These are phyloP conservation scores for Silene conica DNA, from an alignment of 148 eudicot species.

Conservation along the genomic window DNA sequence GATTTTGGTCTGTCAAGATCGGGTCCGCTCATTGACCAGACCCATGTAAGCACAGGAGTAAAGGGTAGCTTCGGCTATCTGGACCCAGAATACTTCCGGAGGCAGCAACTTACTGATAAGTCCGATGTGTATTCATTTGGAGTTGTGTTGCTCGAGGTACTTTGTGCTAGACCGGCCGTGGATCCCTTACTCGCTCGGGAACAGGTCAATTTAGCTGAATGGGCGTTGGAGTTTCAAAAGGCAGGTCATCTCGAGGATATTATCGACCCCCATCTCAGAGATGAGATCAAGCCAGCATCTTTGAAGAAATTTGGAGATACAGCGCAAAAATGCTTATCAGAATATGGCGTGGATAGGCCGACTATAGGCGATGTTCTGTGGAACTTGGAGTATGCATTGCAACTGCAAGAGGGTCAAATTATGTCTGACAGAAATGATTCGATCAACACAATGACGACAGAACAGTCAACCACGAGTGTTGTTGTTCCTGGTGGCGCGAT, in stretches of 20 bases:
- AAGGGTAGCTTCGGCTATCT: slow-evolving; percentile 96
- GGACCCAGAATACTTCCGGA: slow-evolving; percentile 88
- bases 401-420: slow-evolving; percentile 55
- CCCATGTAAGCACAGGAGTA: slow-evolving; percentile 97
- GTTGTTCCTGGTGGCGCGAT: slow-evolving; percentile 27
- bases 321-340: slow-evolving; percentile 87
- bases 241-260: slow-evolving; percentile 61
- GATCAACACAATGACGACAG: slow-evolving; percentile 19
- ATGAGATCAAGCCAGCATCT: slow-evolving; percentile 51
- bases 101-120: slow-evolving; percentile 89
- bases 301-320: slow-evolving; percentile 75
- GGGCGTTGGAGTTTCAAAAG: slow-evolving; percentile 77
- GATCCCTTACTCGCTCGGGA: slow-evolving; percentile 76
- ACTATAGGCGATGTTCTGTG: slow-evolving; percentile 93
- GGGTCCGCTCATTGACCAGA: slow-evolving; percentile 80
- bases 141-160: slow-evolving; percentile 83
- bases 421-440: slow-evolving; percentile 28
- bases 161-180: slow-evolving; percentile 92
- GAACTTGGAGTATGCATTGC: slow-evolving; percentile 84
- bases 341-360: slow-evolving; percentile 90
- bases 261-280: slow-evolving; percentile 55
- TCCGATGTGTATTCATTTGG: slow-evolving; percentile 95
- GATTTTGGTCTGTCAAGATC: slow-evolving; percentile 92
- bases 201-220: slow-evolving; percentile 87
- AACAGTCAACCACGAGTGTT: slow-evolving; percentile 28